Evolutionary conservation across 176 grass and related monocot species (phyloP).

Genomic region (Carex parvula): DNA sequence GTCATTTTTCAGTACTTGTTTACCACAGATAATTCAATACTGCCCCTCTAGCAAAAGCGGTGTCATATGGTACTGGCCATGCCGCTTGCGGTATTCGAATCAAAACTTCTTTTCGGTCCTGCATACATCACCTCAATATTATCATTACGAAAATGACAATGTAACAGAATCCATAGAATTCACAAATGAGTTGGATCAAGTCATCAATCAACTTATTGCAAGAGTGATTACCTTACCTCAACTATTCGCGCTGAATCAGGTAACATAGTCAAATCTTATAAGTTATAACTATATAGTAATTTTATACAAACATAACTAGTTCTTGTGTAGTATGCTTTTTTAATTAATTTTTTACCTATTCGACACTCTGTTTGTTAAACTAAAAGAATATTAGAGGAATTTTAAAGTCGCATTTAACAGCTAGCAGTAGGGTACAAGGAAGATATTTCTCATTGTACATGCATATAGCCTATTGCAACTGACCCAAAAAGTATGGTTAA

Average conservation of each 20-base stretch:
- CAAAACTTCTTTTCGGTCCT: background rate
- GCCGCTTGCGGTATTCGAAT: background rate
- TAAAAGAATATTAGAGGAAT: background rate
- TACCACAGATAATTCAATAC: background rate
- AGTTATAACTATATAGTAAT: too few relatives aligned
- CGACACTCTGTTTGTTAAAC: background rate
- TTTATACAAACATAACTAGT: too few relatives aligned
- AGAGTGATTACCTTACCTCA: background rate
- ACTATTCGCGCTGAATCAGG: background rate
- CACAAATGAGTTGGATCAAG: background rate
- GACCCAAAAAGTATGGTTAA: background rate
- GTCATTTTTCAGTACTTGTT: background rate
- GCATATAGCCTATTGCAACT: too few relatives aligned
- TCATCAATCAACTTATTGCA: background rate
- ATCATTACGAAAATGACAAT: background rate
- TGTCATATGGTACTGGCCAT: background rate
- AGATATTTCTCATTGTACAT: too few relatives aligned
- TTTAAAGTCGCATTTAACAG: background rate
- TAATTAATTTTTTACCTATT: too few relatives aligned
- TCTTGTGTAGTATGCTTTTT: too few relatives aligned
- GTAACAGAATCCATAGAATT: background rate
- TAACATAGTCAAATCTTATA: background rate
- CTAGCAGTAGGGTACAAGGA: too few relatives aligned
- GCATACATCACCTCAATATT: background rate
- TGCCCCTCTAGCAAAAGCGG: background rate